Percentiles rank a stretch among this genome's conserved stretches.
These are phyloP conservation scores for Aspergillus latus DNA, from an alignment of 2,329 filamentous ascomycete species.

Conservation along the genomic window DNA sequence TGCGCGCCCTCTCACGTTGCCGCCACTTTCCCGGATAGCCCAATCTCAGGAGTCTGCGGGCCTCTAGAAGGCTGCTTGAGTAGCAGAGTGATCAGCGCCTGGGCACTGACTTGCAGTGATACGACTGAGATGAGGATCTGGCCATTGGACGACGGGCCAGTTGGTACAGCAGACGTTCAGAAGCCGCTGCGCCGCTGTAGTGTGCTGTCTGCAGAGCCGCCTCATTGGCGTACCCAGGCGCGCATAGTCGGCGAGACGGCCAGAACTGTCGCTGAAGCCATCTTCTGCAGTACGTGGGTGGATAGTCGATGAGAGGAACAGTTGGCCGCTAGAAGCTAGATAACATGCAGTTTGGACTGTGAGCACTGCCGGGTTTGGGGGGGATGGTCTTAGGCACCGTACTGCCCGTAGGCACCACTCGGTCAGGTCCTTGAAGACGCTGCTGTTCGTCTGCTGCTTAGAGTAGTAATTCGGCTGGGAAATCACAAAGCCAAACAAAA, in stretches of 20 bases:
- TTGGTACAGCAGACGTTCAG: neutral
- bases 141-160: constrained; percentile 17
- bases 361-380: neutral
- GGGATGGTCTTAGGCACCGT: neutral
- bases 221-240: neutral
- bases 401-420: too few species aligned
- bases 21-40: too few species aligned
- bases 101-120: constrained; percentile 16
- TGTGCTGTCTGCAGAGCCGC: neutral
- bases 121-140: constrained; percentile 21
- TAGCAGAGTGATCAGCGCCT: too few species aligned
- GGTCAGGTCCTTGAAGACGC: too few species aligned
- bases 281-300: neutral
- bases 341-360: neutral
- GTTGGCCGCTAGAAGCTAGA: neutral
- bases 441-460: too few species aligned
- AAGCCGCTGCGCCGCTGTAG: neutral
- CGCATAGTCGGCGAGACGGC: neutral
- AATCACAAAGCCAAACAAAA: too few species aligned
- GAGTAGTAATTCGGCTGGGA: too few species aligned
- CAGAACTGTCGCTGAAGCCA: neutral
- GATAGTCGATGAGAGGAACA: neutral
- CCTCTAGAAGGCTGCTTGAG: too few species aligned
- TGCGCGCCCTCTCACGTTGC: too few species aligned
- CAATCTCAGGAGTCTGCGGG: too few species aligned